A percentile compares a stretch with the other conserved stretches of the same genome.
These are phyloP conservation scores for Amauroascus verrucosus DNA, from an alignment of 2,329 filamentous ascomycete genomes.

Conservation along the genomic window DNA sequence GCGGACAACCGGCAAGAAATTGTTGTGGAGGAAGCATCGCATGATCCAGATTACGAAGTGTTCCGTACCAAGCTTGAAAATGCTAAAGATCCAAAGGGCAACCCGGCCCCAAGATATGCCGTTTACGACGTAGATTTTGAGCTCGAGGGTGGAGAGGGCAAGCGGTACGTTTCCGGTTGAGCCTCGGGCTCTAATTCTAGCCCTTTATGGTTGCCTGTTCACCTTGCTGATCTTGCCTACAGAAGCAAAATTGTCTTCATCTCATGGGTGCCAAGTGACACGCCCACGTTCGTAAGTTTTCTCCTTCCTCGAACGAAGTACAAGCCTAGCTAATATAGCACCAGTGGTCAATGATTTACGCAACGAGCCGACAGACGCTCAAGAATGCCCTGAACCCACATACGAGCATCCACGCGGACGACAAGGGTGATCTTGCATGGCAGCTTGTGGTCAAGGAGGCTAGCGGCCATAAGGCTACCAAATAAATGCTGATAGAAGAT, in stretches of 20 bases:
- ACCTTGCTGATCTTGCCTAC: slow-evolving; percentile 5
- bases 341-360: slow-evolving; percentile 43
- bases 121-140: slow-evolving; percentile 44
- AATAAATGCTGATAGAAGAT: slow-evolving; percentile 2
- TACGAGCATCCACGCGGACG: slow-evolving; percentile 34
- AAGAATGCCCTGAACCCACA: slow-evolving; percentile 40
- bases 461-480: slow-evolving; percentile 7
- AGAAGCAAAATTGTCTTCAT: slow-evolving; percentile 46
- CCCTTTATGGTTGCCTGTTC: background rate
- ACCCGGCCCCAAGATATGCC: slow-evolving; percentile 39
- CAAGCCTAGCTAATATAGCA: slow-evolving; percentile 15
- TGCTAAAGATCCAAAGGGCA: slow-evolving; percentile 36
- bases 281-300: slow-evolving; percentile 32
- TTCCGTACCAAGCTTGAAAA: slow-evolving; percentile 39
- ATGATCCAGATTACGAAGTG: slow-evolving; percentile 38
- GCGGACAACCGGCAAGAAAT: slow-evolving; percentile 42
- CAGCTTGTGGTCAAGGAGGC: slow-evolving; percentile 25
- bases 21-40: slow-evolving; percentile 38
- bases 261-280: slow-evolving; percentile 37
- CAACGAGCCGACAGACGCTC: slow-evolving; percentile 39
- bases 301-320: background rate
- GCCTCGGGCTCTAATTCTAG: background rate
- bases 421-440: slow-evolving; percentile 36
- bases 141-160: slow-evolving; percentile 39
- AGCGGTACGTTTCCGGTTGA: slow-evolving; percentile 31